Evolutionary conservation across 768 basidiomycete species (phyloP).

Genomic region (Pleurotus platypus): DNA sequence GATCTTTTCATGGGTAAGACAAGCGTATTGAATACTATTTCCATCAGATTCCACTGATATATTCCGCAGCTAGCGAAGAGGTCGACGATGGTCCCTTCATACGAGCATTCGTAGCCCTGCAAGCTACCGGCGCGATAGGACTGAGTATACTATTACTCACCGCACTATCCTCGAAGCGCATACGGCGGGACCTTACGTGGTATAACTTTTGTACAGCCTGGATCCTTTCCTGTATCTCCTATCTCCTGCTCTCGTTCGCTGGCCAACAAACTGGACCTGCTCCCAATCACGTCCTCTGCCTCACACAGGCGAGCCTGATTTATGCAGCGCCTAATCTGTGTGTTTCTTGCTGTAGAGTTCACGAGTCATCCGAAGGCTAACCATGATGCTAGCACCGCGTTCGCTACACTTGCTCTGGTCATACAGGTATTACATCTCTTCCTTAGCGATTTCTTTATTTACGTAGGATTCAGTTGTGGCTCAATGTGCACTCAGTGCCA

Average conservation of each 20-base stretch:
- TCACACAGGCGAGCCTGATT: constrained; percentile 14
- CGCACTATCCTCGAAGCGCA: constrained; percentile 12
- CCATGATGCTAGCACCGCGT: constrained; percentile 10
- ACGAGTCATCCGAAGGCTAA: not conserved
- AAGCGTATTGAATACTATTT: too few species aligned
- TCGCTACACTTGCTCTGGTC: constrained; percentile 17
- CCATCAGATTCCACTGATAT: not conserved
- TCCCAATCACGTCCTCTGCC: constrained; percentile 14
- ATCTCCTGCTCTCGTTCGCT: constrained; percentile 13
- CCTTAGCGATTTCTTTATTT: too few species aligned
- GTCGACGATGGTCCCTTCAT: not conserved
- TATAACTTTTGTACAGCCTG: constrained; percentile 18
- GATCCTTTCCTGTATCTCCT: constrained; percentile 19
- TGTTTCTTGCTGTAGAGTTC: not conserved
- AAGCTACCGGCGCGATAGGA: constrained; percentile 14
- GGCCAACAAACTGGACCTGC: constrained; percentile 7
- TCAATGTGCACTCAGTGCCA: not conserved
- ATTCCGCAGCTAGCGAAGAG: not conserved
- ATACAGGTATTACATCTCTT: constrained; percentile 12
- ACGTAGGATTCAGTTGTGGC: not conserved
- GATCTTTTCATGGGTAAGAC: not conserved
- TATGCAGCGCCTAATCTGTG: constrained; percentile 16
- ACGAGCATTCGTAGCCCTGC: constrained; percentile 15
- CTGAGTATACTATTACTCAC: constrained; percentile 14
- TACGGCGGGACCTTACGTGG: constrained; percentile 16